A percentile compares a stretch with the other conserved stretches of the same genome.
phyloP scores from a whole-genome alignment of 441 rosid genomes.

The Bocquillonia castaneifolia region DNA sequence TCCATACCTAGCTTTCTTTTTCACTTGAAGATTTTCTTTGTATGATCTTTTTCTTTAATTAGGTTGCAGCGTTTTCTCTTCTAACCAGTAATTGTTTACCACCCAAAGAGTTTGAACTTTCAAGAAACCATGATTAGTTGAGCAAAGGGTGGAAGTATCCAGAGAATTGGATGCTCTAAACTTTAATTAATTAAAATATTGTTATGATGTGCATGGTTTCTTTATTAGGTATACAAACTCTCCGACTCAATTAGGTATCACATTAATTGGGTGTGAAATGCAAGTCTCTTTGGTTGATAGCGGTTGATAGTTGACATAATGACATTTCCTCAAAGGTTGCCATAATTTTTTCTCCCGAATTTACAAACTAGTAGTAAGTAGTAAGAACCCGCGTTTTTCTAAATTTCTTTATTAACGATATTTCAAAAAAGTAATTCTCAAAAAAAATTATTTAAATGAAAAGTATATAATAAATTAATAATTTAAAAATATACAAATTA shows the following conservation, averaged over 20 bases:
- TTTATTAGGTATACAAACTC: constrained; percentile 8
- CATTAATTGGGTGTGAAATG: too few species aligned
- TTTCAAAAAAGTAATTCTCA: too few species aligned
- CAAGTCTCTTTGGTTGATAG: background rate
- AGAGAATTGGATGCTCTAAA: too few species aligned
- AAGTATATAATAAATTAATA: too few species aligned
- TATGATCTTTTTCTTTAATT: background rate
- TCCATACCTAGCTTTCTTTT: too few species aligned
- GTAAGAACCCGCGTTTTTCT: too few species aligned
- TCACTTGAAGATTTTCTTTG: too few species aligned
- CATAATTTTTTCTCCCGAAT: too few species aligned
- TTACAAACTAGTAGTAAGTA: too few species aligned
- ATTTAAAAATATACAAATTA: too few species aligned
- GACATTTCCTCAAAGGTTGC: background rate
- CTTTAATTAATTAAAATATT: background rate
- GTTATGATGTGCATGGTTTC: background rate
- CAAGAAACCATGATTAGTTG: background rate
- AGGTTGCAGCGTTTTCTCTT: background rate
- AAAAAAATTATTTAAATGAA: too few species aligned
- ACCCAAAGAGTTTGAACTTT: background rate
- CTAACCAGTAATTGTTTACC: background rate
- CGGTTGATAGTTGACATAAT: background rate
- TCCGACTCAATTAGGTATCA: background rate
- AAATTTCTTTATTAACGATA: too few species aligned
- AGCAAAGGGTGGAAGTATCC: background rate